Percentiles rank a stretch among this genome's conserved stretches.
These are phyloP conservation scores for Cordyceps tenuipes DNA, from an alignment of 2,329 filamentous ascomycete species.

Conservation along the genomic window DNA sequence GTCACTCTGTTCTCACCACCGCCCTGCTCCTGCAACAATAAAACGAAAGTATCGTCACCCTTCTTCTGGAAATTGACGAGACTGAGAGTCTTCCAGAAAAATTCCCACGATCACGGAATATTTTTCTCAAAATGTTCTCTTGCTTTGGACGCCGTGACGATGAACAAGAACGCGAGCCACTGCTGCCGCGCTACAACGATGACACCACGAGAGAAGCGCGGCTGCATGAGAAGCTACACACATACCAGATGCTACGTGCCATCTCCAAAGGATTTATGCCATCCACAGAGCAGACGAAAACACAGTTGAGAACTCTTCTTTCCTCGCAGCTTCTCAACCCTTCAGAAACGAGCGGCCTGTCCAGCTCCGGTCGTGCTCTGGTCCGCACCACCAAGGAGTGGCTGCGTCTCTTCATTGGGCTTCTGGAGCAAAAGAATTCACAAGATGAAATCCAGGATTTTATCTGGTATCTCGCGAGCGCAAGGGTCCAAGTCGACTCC, in stretches of 20 bases:
- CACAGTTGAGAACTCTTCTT: constrained; percentile 71
- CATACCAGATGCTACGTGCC: constrained; percentile 84
- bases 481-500: constrained; percentile 44
- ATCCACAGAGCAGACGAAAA: constrained; percentile 74
- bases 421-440: constrained; percentile 74
- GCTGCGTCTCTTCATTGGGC: constrained; percentile 71
- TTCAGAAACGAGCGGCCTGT: constrained; percentile 54
- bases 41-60: not conserved
- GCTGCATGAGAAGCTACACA: constrained; percentile 83
- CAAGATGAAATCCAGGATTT: constrained; percentile 86
- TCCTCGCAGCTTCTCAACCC: constrained; percentile 72
- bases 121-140: constrained; percentile 39
- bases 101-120: not conserved
- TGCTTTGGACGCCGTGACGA: constrained; percentile 49
- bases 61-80: not conserved
- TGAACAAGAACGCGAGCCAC: constrained; percentile 61
- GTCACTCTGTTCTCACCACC: constrained; percentile 9
- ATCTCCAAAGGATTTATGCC: constrained; percentile 83
- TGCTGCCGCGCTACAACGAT: constrained; percentile 75
- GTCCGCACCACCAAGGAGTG: constrained; percentile 64
- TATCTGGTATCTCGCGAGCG: constrained; percentile 73
- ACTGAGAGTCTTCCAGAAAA: not conserved
- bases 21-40: not conserved
- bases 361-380: constrained; percentile 66
- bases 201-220: constrained; percentile 70